A percentile compares a stretch with the other conserved stretches of the same genome.
These are phyloP conservation scores for Fusarium xyrophilum DNA, from an alignment of 2,329 filamentous ascomycete genomes.

Conservation along the genomic window DNA sequence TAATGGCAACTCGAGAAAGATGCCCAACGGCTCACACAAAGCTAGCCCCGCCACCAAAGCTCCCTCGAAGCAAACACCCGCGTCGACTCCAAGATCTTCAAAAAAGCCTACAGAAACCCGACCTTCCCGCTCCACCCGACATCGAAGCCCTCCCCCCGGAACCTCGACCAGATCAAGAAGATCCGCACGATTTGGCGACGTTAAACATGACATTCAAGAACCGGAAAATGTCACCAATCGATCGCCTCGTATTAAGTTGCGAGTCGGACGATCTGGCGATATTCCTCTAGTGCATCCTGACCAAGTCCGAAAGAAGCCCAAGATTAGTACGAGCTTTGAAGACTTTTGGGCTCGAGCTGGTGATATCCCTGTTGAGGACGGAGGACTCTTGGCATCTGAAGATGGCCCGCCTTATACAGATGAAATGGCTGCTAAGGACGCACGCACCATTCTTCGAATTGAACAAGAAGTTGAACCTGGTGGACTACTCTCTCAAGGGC, in stretches of 20 bases:
- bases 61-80: constrained; percentile 31
- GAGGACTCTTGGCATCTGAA: constrained; percentile 62
- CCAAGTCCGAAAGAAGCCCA: constrained; percentile 61
- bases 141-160: constrained; percentile 52
- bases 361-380: constrained; percentile 62
- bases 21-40: constrained; percentile 39
- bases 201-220: constrained; percentile 26
- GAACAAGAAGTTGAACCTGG: constrained; percentile 77
- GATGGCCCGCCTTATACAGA: constrained; percentile 65
- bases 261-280: constrained; percentile 47
- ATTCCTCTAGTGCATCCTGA: constrained; percentile 67
- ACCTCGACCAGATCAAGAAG: constrained; percentile 54
- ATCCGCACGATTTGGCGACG: constrained; percentile 50
- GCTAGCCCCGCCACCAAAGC: constrained; percentile 39
- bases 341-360: constrained; percentile 63
- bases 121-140: constrained; percentile 47
- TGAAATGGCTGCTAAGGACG: constrained; percentile 72
- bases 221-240: constrained; percentile 39
- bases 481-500: constrained; percentile 73
- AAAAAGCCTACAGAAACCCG: constrained; percentile 44
- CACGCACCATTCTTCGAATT: constrained; percentile 70
- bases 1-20: constrained; percentile 40
- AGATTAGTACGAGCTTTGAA: constrained; percentile 61
- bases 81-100: constrained; percentile 42
- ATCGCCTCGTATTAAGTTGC: constrained; percentile 58